phyloP scores from a whole-genome alignment of 116 monocot species.

The Phalaenopsis hybrid region DNA sequence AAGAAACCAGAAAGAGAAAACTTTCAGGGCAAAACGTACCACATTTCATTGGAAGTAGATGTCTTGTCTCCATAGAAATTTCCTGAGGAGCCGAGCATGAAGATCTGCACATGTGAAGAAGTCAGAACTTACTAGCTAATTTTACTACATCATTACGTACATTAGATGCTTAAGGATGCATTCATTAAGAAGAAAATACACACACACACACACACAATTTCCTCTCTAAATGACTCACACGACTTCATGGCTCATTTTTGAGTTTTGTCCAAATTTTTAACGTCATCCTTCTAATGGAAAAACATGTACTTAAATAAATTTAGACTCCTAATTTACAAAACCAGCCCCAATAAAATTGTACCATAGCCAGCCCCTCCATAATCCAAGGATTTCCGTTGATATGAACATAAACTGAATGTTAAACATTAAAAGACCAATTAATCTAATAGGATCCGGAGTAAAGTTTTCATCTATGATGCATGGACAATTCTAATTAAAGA shows the following conservation, averaged over 20 bases:
- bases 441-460: neutral
- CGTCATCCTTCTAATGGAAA: neutral
- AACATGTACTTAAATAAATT: neutral
- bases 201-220: neutral
- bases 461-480: neutral
- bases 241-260: neutral
- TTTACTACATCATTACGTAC: neutral
- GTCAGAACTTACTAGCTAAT: neutral
- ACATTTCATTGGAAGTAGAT: conserved; percentile 44
- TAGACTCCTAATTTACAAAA: neutral
- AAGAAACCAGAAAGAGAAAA: neutral
- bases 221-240: neutral
- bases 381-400: neutral
- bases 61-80: conserved; percentile 40
- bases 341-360: neutral
- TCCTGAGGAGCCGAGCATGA: conserved; percentile 67
- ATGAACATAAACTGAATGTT: neutral
- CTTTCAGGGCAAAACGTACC: conserved; percentile 19
- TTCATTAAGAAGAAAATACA: neutral
- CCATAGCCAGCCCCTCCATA: neutral
- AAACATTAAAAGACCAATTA: neutral
- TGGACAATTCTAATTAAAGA: too few relatives aligned
- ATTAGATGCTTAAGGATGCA: neutral
- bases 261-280: neutral
- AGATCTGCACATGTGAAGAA: conserved; percentile 30